phyloP scores from a whole-genome alignment of 495 filamentous ascomycete species.

The Aspergillus bridgeri region DNA sequence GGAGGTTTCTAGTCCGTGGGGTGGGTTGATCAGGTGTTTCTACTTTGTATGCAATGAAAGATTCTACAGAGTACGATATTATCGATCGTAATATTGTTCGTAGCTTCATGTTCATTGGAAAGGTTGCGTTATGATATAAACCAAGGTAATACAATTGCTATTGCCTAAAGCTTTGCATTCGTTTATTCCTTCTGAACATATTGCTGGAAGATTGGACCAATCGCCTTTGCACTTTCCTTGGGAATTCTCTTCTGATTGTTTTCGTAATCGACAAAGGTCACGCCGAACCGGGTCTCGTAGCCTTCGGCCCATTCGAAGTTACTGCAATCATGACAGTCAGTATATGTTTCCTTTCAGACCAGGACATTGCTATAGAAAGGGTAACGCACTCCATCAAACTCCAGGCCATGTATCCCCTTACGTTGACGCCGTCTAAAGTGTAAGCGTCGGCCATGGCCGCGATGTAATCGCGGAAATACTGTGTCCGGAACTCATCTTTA shows the following conservation, averaged over 20 bases:
- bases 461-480: constrained; percentile 74
- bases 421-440: constrained; percentile 64
- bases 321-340: constrained; percentile 18
- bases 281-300: constrained; percentile 80
- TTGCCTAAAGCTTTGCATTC: neutral
- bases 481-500: constrained; percentile 68
- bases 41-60: too few species aligned
- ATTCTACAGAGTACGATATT: too few species aligned
- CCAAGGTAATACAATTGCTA: neutral
- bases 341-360: too few species aligned
- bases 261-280: constrained; percentile 73
- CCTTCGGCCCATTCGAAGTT: constrained; percentile 68
- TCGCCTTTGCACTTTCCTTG: constrained; percentile 71
- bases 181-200: constrained; percentile 31
- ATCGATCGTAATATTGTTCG: too few species aligned
- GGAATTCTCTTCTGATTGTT: constrained; percentile 71
- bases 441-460: constrained; percentile 66
- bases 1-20: too few species aligned
- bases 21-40: too few species aligned
- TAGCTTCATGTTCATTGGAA: neutral
- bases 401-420: constrained; percentile 75
- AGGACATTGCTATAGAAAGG: too few species aligned
- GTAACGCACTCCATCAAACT: constrained; percentile 64
- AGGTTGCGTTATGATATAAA: neutral
- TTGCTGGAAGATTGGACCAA: constrained; percentile 59